Conservation (phyloP, 2,329 filamentous ascomycete species). For the Fusarium subtropicale region DNA sequence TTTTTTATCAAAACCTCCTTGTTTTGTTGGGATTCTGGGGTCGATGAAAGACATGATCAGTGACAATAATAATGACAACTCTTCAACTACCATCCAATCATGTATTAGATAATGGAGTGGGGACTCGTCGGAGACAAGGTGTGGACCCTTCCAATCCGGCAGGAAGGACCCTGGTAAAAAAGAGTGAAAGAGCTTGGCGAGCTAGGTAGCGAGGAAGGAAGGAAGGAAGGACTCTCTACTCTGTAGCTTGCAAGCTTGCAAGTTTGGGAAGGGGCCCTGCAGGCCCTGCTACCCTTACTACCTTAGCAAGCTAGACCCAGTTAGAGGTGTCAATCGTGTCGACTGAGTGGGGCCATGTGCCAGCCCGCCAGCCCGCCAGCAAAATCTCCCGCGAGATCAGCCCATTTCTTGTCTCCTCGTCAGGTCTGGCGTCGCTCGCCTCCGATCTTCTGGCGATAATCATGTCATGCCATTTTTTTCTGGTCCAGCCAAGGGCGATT, state of each 20-base stretch:
- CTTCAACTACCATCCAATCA: constrained; percentile 35
- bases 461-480: constrained; percentile 53
- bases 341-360: constrained; percentile 39
- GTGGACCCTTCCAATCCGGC: constrained; percentile 34
- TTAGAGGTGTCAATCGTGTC: constrained; percentile 38
- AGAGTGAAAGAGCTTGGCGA: constrained; percentile 12
- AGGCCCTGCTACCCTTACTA: no score
- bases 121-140: constrained; percentile 20
- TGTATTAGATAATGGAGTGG: constrained; percentile 13
- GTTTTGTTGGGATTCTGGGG: constrained; percentile 11
- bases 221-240: background rate
- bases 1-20: constrained; percentile 8
- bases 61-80: constrained; percentile 13
- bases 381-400: constrained; percentile 52
- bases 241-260: no score
- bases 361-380: constrained; percentile 43
- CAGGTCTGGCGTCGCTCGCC: constrained; percentile 48
- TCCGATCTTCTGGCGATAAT: constrained; percentile 49
- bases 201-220: constrained; percentile 16
- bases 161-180: constrained; percentile 31
- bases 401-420: constrained; percentile 53
- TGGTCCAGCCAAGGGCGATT: constrained; percentile 35
- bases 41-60: constrained; percentile 20
- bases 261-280: constrained; percentile 16
- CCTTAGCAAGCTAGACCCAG: constrained; percentile 32